Conservation (phyloP, 495 filamentous ascomycete species). For the Pyronema domesticum region DNA sequence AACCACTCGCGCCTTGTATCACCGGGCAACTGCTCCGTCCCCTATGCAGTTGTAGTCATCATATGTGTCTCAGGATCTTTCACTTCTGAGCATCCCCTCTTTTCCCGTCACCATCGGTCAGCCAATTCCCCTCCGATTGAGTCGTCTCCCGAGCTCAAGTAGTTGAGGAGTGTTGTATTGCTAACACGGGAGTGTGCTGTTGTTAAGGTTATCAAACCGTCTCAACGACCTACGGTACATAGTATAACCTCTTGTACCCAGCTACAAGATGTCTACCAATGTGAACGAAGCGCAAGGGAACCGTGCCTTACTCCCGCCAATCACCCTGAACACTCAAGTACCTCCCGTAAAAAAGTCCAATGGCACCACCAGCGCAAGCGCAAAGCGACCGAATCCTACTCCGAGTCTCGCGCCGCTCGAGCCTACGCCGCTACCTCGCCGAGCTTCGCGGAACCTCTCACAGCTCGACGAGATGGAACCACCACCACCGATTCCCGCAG, state of each 20-base stretch:
- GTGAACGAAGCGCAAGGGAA: background rate
- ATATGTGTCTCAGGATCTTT: no score
- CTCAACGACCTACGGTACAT: no score
- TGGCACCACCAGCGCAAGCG: background rate
- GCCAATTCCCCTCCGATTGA: no score
- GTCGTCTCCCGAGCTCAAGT: no score
- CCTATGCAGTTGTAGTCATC: no score
- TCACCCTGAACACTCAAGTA: background rate
- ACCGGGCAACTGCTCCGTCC: no score
- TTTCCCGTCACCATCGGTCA: no score
- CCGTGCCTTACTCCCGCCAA: background rate
- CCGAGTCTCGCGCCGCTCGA: background rate
- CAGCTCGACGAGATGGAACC: conserved; percentile 22
- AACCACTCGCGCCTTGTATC: no score
- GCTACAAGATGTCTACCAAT: background rate
- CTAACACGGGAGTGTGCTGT: no score
- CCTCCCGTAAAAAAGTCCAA: background rate
- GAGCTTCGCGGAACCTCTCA: background rate
- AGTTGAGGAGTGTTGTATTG: no score
- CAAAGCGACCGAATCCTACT: conserved; percentile 1
- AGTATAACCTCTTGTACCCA: background rate
- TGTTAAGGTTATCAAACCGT: no score
- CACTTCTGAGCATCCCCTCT: no score
- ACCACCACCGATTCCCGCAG: conserved; percentile 19
- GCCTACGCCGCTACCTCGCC: background rate